Evolutionary conservation across 169 alveolate species (phyloP).

Genomic region (Plasmodium chabaudi): DNA sequence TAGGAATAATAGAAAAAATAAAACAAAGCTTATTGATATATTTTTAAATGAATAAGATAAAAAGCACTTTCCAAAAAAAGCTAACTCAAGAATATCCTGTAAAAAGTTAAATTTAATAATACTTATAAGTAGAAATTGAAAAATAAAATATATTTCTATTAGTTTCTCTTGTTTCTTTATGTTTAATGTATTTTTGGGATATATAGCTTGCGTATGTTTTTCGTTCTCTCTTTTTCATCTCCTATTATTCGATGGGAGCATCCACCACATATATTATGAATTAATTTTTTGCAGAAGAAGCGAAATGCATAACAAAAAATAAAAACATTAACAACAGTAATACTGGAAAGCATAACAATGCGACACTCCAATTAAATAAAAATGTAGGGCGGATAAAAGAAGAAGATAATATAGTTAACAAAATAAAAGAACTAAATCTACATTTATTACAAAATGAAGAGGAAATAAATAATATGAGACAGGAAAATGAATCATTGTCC

Average conservation of each 20-base stretch:
- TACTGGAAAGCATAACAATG: not conserved
- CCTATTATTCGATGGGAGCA: too few species aligned
- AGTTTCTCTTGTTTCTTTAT: too few species aligned
- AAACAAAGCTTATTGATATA: too few species aligned
- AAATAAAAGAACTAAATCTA: slow-evolving; percentile 59
- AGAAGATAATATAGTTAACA: slow-evolving; percentile 49
- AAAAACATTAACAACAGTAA: slow-evolving; percentile 4
- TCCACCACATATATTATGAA: too few species aligned
- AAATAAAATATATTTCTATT: slow-evolving; percentile 2
- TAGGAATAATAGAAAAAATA: too few species aligned
- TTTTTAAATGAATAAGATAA: slow-evolving; percentile 44
- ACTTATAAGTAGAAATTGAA: slow-evolving; percentile 5
- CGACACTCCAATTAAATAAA: not conserved
- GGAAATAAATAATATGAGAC: slow-evolving; percentile 34
- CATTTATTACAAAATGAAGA: slow-evolving; percentile 35
- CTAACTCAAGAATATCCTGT: slow-evolving; percentile 25
- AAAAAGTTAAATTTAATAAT: slow-evolving; percentile 43
- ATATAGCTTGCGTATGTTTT: too few species aligned
- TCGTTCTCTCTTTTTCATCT: too few species aligned
- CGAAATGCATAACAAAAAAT: not conserved
- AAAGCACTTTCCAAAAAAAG: slow-evolving; percentile 9
- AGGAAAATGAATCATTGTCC: slow-evolving; percentile 49
- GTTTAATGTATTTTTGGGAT: too few species aligned
- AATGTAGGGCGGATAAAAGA: slow-evolving; percentile 4
- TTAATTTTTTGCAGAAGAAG: slow-evolving; percentile 1